Conservation (phyloP, 176 grass and related monocot genomes). For the Hordeum marinum region DNA sequence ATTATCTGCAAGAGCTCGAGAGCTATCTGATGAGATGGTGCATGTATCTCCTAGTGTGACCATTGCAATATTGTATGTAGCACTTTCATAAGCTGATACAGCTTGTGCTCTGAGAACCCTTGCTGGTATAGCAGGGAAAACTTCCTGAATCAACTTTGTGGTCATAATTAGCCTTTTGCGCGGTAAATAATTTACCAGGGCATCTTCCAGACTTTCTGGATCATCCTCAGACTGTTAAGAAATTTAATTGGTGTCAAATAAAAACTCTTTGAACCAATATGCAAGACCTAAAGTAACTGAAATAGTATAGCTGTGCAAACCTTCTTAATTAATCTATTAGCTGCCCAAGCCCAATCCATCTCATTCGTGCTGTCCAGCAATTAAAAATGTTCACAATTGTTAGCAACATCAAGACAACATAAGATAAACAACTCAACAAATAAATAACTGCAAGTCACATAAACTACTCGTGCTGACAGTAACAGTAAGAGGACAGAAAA, state of each 20-base stretch:
- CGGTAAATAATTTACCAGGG: slow-evolving; percentile 36
- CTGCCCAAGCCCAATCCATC: slow-evolving; percentile 77
- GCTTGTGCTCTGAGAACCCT: slow-evolving; percentile 62
- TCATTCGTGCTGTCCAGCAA: slow-evolving; percentile 56
- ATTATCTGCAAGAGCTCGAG: slow-evolving; percentile 25
- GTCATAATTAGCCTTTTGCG: slow-evolving; percentile 70
- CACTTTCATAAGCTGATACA: slow-evolving; percentile 61
- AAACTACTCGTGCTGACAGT: background rate
- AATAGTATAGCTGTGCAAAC: slow-evolving; percentile 36
- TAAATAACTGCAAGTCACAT: slow-evolving; percentile 7
- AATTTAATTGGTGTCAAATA: slow-evolving; percentile 9
- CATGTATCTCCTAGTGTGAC: slow-evolving; percentile 73
- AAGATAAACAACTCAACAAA: slow-evolving; percentile 18
- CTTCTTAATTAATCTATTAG: slow-evolving; percentile 92
- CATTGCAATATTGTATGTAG: slow-evolving; percentile 62
- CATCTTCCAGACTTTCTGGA: slow-evolving; percentile 64
- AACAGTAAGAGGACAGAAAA: background rate
- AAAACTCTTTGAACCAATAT: slow-evolving; percentile 20
- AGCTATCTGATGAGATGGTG: slow-evolving; percentile 56
- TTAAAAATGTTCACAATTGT: slow-evolving; percentile 23
- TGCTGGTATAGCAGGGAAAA: slow-evolving; percentile 74
- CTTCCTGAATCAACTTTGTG: slow-evolving; percentile 76
- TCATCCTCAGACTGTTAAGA: slow-evolving; percentile 58
- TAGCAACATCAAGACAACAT: slow-evolving; percentile 26
- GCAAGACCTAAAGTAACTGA: slow-evolving; percentile 13